Evolutionary conservation across 495 filamentous ascomycete species (phyloP).

Genomic region (Penicillium chermesinum): DNA sequence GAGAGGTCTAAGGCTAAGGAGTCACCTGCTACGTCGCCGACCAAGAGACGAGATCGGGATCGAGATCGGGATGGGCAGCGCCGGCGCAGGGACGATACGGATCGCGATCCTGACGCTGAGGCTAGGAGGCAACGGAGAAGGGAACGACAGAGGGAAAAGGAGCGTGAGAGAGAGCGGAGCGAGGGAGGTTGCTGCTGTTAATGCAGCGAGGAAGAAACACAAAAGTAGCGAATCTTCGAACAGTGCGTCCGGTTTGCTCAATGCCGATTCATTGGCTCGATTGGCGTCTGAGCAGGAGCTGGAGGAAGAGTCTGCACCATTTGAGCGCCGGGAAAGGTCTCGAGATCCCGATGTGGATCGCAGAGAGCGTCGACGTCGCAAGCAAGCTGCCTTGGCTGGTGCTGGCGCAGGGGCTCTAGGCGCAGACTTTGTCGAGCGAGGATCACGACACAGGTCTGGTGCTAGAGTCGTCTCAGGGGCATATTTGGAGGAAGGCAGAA

Average conservation of each 20-base stretch:
- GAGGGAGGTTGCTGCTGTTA: conserved; percentile 12
- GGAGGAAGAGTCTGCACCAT: conserved; percentile 13
- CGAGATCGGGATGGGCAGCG: conserved; percentile 27
- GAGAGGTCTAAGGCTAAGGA: conserved; percentile 32
- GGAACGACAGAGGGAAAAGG: conserved; percentile 6
- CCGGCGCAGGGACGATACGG: conserved; percentile 9
- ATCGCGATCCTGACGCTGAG: conserved; percentile 12
- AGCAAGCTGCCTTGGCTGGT: conserved; percentile 25
- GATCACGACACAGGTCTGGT: conserved; percentile 41
- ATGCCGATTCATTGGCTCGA: conserved; percentile 54
- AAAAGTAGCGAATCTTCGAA: conserved; percentile 37
- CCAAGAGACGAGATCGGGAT: conserved; percentile 27
- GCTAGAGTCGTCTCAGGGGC: conserved; percentile 64
- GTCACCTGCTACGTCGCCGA: conserved; percentile 32
- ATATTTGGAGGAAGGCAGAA: conserved; percentile 59
- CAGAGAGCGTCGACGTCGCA: conserved; percentile 31
- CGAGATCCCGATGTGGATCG: conserved; percentile 31
- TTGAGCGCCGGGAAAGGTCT: conserved; percentile 8
- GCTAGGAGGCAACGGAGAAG: conserved; percentile 13
- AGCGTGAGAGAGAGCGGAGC: conserved; percentile 2
- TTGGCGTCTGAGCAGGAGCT: conserved; percentile 54
- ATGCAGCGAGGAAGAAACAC: conserved; percentile 25
- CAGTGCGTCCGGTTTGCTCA: conserved; percentile 36
- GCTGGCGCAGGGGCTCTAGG: conserved; percentile 14
- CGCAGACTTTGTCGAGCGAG: conserved; percentile 22